Percentiles rank a stretch among this genome's conserved stretches.
These are phyloP conservation scores for Camellia japonica DNA, from an alignment of 148 eudicot genomes.

Conservation along the genomic window DNA sequence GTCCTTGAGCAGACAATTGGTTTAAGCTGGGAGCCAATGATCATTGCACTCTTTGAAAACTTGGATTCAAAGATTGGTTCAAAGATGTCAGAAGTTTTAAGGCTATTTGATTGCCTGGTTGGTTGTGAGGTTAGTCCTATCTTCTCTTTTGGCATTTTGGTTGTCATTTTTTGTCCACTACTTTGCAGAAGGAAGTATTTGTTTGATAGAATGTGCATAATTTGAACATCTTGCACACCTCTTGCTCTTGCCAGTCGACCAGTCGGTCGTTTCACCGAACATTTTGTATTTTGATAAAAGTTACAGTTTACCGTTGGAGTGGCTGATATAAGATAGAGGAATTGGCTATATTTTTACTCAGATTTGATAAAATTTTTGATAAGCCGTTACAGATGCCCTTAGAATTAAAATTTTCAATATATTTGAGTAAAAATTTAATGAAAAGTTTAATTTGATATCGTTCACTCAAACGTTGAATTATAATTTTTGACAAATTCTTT, in stretches of 20 bases:
- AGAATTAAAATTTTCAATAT: too few relatives aligned
- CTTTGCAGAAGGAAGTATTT: neutral
- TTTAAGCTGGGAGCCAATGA: conserved; percentile 96
- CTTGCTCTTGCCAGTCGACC: neutral
- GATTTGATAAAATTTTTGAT: too few relatives aligned
- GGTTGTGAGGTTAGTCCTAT: conserved; percentile 65
- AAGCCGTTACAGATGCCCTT: too few relatives aligned
- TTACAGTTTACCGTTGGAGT: too few relatives aligned
- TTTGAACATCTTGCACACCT: neutral
- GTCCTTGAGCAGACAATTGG: conserved; percentile 61
- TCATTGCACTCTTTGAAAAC: conserved; percentile 68
- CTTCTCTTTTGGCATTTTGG: conserved; percentile 1
- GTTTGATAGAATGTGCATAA: neutral
- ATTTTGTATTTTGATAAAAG: too few relatives aligned
- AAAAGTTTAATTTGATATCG: too few relatives aligned
- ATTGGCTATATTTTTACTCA: too few relatives aligned
- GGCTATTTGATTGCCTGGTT: conserved; percentile 77
- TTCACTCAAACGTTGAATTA: too few relatives aligned
- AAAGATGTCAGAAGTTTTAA: conserved; percentile 41
- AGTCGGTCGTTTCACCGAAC: too few relatives aligned
- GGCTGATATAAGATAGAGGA: too few relatives aligned
- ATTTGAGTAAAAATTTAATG: too few relatives aligned
- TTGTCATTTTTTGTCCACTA: neutral
- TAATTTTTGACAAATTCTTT: too few relatives aligned
- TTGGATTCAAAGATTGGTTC: conserved; percentile 39